phyloP scores from a whole-genome alignment of 208 protist genomes.

The Wallacemonas collosoma region DNA sequence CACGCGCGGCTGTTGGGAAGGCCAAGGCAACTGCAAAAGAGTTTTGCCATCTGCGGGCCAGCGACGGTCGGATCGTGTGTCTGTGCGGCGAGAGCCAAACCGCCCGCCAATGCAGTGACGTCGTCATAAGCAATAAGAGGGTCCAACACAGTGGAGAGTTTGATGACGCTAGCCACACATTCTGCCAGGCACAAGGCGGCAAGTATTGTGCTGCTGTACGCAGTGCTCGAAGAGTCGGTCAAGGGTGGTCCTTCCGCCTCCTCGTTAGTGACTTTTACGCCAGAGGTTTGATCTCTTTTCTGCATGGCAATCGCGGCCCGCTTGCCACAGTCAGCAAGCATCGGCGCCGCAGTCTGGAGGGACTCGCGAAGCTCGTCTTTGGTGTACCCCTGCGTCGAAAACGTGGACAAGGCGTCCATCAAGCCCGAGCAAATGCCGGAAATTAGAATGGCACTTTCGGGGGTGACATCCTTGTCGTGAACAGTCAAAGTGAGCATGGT shows the following conservation, averaged over 20 bases:
- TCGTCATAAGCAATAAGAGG: conserved; percentile 37
- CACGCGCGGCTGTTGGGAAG: conserved; percentile 15
- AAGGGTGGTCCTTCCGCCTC: background rate
- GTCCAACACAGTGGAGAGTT: conserved; percentile 32
- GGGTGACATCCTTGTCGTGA: conserved; percentile 9
- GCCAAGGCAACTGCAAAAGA: conserved; percentile 28
- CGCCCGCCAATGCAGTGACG: conserved; percentile 21
- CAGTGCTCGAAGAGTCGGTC: background rate
- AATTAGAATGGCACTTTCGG: conserved; percentile 32
- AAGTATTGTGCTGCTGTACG: conserved; percentile 3
- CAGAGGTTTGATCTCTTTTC: no score
- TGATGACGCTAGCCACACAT: conserved; percentile 49
- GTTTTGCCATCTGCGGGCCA: conserved; percentile 21
- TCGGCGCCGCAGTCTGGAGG: background rate
- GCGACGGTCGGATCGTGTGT: conserved; percentile 14
- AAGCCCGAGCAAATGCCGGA: conserved; percentile 36
- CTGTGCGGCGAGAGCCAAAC: conserved; percentile 31
- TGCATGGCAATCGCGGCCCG: conserved; percentile 1
- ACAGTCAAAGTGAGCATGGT: conserved; percentile 34
- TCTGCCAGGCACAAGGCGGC: conserved; percentile 45
- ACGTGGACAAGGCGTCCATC: conserved; percentile 29
- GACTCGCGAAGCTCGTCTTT: conserved; percentile 2
- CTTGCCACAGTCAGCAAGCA: conserved; percentile 22
- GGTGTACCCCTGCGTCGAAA: conserved; percentile 13
- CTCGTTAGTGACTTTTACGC: conserved; percentile 8